Evolutionary conservation across 495 filamentous ascomycete genomes (phyloP), one percentile per base, ranked within the genome.

Genomic region (Aspergillus ellipticus): DNA sequence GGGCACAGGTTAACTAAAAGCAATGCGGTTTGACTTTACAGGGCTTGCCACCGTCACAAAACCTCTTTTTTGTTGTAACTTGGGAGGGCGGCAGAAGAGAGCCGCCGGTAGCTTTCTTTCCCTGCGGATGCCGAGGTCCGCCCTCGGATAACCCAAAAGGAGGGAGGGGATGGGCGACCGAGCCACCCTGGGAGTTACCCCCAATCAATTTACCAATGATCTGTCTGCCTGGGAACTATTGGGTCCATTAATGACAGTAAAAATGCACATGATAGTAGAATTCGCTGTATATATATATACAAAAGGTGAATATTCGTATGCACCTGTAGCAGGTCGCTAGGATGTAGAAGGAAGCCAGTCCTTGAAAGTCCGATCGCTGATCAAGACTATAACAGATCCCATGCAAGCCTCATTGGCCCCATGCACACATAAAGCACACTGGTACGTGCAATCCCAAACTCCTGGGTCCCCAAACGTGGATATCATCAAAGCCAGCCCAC

Each of bases 71-170:
- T 8, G 43, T 22, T 47, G 20, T 8, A 24, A 2, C 9, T 20
- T 15, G 15, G 19, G 43, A 15, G 21, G 13, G 43, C 19, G 13
- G 43, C 43, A 28, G 43, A 26, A 15, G 22, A 28, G 15, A 4
- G 22, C 0, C 19, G 16, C 41, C 8, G 41, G 16, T 19, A n/a
- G 21, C 21, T 47, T 33, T 35, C 57, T 63, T 62, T 59, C 64
- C 66, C 53, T 59, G 13, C 4, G 13, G 42, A 6, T 29, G 64
- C 66, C 66, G 66, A 69, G 66, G 66, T 67, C 50, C 49, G 22
- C n/a, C 45, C 9, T 28, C 45, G 45, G 24, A 48, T 47, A 47
- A 26, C 28, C 24, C 28, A 16, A 21, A 21, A 13, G 35, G 35
- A n/a, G 11, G n/a, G n/a, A 39, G 35, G 11, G n/a, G n/a, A n/a